Base-by-base conservation (phyloP, 345 rosid species). In the Lumnitzera littorea region DNA sequence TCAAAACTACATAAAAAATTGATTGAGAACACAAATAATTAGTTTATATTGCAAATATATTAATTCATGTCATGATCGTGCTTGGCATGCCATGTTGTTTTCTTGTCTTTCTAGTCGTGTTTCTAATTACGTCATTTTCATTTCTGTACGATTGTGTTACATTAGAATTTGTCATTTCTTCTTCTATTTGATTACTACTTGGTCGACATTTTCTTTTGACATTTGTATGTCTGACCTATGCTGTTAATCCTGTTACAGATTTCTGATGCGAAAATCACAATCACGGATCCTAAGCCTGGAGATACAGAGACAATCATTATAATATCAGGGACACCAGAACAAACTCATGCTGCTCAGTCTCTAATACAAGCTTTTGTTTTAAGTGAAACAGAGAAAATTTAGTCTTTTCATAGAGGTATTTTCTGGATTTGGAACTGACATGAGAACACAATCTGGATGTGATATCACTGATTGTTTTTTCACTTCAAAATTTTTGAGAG, bases 271-370 rank as follows among this genome's bases (percentile, higher is more conserved):
- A 81, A 73, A 72, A 69, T 85, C 46, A 77, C 67, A 10, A 80
- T 85, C 41, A 76, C 73, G 1, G 91, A 83, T 36, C 79, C 91
- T 20, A 75, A 79, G 60, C 83, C 84, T 49, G 84, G 82, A 61
- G 87, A 82, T 56, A 46, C 80, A 0, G 96, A 85, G 67, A 85
- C 87, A 17, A 76, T 67, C 31, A 83, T 85, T 53, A 68, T 77
- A 52, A 85, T 88, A 78, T 83, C 91, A 13, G 91, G 96, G 60
- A 83, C 89, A 47, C 96, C 96, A 9, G 96, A 88, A 61, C 89
- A 88, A 74, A 83, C 87, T 1, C 84, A 88, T 59, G 96, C 96
- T 4, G 96, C 91, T 2, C 96, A 88, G 70, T 74, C 84, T 75
- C 89, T 88, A 55, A 83, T 88, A 73, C 96, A 85, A 69, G 89